Evolutionary conservation across 257 asterid species (phyloP).

Genomic region (Coffea canephora): DNA sequence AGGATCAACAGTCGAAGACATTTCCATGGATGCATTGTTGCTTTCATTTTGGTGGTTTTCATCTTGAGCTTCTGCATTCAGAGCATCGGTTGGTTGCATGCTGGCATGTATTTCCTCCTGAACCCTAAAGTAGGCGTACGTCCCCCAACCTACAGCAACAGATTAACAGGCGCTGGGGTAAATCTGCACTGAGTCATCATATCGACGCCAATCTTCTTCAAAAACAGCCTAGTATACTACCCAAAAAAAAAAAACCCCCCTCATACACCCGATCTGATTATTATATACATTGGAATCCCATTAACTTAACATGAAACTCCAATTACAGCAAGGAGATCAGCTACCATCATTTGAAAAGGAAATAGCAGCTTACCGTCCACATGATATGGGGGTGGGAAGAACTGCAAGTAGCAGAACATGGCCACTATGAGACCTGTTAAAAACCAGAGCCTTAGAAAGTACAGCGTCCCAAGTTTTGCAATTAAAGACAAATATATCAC

Average conservation of each 20-base stretch:
- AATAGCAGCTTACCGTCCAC: slow-evolving; percentile 42
- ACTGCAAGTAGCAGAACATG: slow-evolving; percentile 76
- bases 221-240: neutral
- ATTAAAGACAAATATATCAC: neutral
- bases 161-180: neutral
- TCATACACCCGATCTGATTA: neutral
- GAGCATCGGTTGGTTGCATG: slow-evolving; percentile 7
- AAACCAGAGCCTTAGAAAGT: neutral
- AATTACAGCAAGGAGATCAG: no score
- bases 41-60: slow-evolving; percentile 38
- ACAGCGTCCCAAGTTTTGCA: neutral
- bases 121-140: slow-evolving; percentile 49
- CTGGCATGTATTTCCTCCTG: slow-evolving; percentile 43
- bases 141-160: slow-evolving; percentile 57
- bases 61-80: slow-evolving; percentile 21
- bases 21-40: slow-evolving; percentile 16
- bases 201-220: neutral
- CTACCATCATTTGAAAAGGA: neutral
- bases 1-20: slow-evolving; percentile 21
- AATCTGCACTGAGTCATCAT: neutral
- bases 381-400: slow-evolving; percentile 84
- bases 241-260: neutral
- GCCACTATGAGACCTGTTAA: slow-evolving; percentile 61
- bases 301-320: neutral
- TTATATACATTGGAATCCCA: neutral